Base-by-base conservation (phyloP, 129 eudicot genomes). In the Flaveria ramosissima region DNA sequence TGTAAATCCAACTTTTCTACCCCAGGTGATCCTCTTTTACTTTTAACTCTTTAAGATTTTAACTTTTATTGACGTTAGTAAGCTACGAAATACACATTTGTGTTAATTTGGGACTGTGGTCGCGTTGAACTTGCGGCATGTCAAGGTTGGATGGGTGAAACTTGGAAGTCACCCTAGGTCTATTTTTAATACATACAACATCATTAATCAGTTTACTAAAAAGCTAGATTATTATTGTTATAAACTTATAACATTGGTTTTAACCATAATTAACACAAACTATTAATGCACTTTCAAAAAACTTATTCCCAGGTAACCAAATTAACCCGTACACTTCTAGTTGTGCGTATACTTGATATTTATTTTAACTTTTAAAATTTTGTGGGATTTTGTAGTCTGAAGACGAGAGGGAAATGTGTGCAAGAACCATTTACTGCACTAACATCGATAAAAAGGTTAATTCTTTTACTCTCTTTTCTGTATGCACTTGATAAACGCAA, bases 351-450 rank as follows among this genome's bases (percentile, higher is more conserved):
- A 27, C 60, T 55, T 36, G 24, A 36, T 30, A 30, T 30, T 3
- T 27, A 59, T 36, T 27, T 16, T 14, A 27, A 27, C 12, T 30
- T 30, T 14, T 62, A 13, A 27, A 48, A 47, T 67, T 60, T 3
- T 39, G 26, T 50, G 81, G 36, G 36, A 30, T 60, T 70, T 46
- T 43, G 16, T 62, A 84, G 88, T 84, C 93, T 81, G 98, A 89
- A 83, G 93, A 92, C 80, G 98, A 92, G 83, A 84, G 98, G 85
- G 98, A 92, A 84, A 92, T 92, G 98, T 92, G 98, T 52, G 88
- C 96, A 55, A 84, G 96, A 68, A 92, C 98, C 74, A 88, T 92
- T 55, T 92, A 92, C 60, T 89, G 96, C 64, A 86, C 98, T 61
- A 89, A 92, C 88, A 92, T 92, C 53, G 98, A 92, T 64, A 92